phyloP scores from a whole-genome alignment of 306 rosid species.

The Prinsepia uniflora region DNA sequence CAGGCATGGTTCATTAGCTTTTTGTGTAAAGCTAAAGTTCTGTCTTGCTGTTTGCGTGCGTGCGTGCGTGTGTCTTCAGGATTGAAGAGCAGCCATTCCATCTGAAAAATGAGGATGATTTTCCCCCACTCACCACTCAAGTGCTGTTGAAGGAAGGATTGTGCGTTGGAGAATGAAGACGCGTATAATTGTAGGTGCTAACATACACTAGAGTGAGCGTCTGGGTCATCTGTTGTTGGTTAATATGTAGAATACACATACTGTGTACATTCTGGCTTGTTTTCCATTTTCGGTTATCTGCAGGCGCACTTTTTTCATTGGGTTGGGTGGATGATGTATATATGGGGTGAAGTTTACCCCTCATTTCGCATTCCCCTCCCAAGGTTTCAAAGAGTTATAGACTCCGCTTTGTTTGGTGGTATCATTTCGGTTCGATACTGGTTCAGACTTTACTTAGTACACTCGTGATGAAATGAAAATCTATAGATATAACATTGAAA shows the following conservation, averaged over 20 bases:
- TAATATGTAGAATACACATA: not conserved
- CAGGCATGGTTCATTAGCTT: slow-evolving; percentile 19
- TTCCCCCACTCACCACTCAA: slow-evolving; percentile 37
- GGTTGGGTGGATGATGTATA: slow-evolving; percentile 18
- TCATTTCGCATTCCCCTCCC: slow-evolving; percentile 7
- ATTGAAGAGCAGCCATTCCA: slow-evolving; percentile 28
- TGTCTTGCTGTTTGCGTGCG: not conserved
- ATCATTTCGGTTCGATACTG: slow-evolving; percentile 5
- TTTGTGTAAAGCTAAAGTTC: slow-evolving; percentile 26
- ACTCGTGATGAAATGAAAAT: not conserved
- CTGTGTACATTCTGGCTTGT: slow-evolving; percentile 12
- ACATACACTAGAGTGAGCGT: slow-evolving; percentile 9
- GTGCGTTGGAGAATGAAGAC: slow-evolving; percentile 10
- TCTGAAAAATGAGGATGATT: slow-evolving; percentile 40
- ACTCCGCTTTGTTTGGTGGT: not conserved
- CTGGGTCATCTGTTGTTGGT: slow-evolving; percentile 2
- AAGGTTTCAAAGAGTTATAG: not conserved
- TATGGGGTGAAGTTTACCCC: slow-evolving; percentile 16
- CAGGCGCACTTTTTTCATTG: not conserved
- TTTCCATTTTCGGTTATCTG: not conserved
- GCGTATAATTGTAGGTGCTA: slow-evolving; percentile 4
- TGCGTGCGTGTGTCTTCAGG: slow-evolving; percentile 18
- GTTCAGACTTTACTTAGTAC: not conserved
- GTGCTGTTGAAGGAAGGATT: slow-evolving; percentile 16
- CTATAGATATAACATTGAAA: slow-evolving; percentile 9